Evolutionary conservation across 306 rosid genomes (phyloP), one percentile per base, ranked within the genome.

Genomic region (Cyamopsis tetragonoloba): DNA sequence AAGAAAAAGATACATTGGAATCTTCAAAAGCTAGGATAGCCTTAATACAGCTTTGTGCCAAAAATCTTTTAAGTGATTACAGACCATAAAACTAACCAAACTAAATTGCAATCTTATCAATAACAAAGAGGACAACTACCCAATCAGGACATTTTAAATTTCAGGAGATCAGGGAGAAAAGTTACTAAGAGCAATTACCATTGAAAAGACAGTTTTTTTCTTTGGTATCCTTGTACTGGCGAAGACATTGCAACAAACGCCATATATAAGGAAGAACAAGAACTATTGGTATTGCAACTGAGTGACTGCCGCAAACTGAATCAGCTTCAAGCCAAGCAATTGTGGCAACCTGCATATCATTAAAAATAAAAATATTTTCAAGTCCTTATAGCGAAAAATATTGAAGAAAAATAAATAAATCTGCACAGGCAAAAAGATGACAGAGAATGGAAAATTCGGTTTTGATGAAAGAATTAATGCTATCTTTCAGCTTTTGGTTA

Each of bases 271-370:
- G 99, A 77, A 91, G 84, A 80, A 91, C 97, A 61, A 91, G 97
- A 46, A 83, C 92, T 19, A 88, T 58, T 18, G 97, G 97, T 60
- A 95, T 90, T 26, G 96, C 92, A 66, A 88, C 72, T 56, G 97
- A 88, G 84, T 95, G 99, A 79, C 99, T 85, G 27, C 99, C 99
- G 68, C 99, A 95, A 67, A 91, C 97, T 50, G 99, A 91, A 79
- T 95, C 99, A 55, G 97, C 97, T 87, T 95, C 99, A 74, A 95
- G 88, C 97, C 99, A 95, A 35, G 99, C 99, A 83, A 95, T 91
- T 60, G 97, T 91, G 46, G 97, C 99, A 70, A 95, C 99, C 99
- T 95, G 87, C 70, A 77, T 35, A 39, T 74, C 18, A 63, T 68
- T 11, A 55, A 72, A 30, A 68, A 50, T 18, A 8, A 38, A 51